A percentile compares a stretch with the other conserved stretches of the same genome.
Evolutionary conservation across 192 early-diverging fungal genomes (phyloP).

Genomic region (Rhizophagus sp.): DNA sequence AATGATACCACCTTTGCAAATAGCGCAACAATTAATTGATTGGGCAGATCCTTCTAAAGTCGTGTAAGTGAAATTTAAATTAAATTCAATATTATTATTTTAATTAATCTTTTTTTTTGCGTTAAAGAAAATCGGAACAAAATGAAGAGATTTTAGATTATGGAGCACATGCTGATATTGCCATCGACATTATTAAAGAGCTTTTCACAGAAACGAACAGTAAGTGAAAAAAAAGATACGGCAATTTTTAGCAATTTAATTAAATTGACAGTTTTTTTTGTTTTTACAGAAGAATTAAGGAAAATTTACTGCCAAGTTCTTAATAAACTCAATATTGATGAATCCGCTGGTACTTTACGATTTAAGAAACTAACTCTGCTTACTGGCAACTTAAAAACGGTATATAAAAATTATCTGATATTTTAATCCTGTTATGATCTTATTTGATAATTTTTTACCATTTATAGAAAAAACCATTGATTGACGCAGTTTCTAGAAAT

Average conservation of each 20-base stretch:
- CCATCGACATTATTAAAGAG: conserved; percentile 63
- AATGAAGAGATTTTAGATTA: conserved; percentile 41
- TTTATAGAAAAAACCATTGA: not conserved
- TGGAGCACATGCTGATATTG: conserved; percentile 59
- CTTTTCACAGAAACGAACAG: conserved; percentile 43
- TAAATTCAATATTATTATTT: not conserved
- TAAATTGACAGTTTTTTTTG: not conserved
- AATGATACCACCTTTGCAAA: conserved; percentile 60
- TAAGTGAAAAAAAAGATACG: conserved; percentile 27
- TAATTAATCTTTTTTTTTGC: not conserved
- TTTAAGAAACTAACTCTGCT: not conserved
- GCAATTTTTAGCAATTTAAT: not conserved
- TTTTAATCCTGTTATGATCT: not conserved
- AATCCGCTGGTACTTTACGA: conserved; percentile 22
- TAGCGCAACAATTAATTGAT: conserved; percentile 72
- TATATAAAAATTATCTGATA: not conserved
- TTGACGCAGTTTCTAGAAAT: not conserved
- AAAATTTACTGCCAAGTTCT: conserved; percentile 67
- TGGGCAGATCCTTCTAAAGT: conserved; percentile 78
- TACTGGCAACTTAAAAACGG: not conserved
- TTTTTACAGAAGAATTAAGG: conserved; percentile 40
- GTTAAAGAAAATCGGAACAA: conserved; percentile 36
- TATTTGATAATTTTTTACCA: not conserved
- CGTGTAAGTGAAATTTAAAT: conserved; percentile 46
- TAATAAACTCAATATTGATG: conserved; percentile 56